phyloP scores from a whole-genome alignment of 2,329 filamentous ascomycete species.

The Cercospora beticola region DNA sequence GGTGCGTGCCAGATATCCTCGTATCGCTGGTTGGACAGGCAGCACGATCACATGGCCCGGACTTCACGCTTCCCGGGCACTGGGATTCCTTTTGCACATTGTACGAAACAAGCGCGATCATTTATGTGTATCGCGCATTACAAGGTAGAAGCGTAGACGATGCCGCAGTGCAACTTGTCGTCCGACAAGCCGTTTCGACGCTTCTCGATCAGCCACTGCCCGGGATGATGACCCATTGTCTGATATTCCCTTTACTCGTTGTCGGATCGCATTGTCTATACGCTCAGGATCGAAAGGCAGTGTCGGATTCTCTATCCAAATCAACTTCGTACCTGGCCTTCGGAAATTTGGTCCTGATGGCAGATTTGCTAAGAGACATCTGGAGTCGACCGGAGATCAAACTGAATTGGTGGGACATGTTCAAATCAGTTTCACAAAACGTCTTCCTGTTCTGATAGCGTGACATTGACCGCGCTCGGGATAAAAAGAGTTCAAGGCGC shows the following conservation, averaged over 20 bases:
- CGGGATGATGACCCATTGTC: slow-evolving; percentile 16
- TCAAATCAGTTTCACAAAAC: slow-evolving; percentile 8
- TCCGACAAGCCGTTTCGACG: slow-evolving; percentile 12
- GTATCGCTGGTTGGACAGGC: background rate
- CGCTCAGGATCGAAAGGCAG: background rate
- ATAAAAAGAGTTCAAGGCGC: background rate
- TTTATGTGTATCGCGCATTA: slow-evolving; percentile 8
- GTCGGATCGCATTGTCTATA: slow-evolving; percentile 11
- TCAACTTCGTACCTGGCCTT: slow-evolving; percentile 16
- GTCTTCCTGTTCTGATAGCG: slow-evolving; percentile 10
- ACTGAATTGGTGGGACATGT: slow-evolving; percentile 16
- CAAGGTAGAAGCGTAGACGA: slow-evolving; percentile 9
- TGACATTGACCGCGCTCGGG: background rate
- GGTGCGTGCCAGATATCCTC: slow-evolving; percentile 3
- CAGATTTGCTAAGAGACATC: slow-evolving; percentile 3
- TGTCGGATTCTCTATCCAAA: background rate
- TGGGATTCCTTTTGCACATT: slow-evolving; percentile 8
- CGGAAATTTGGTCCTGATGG: slow-evolving; percentile 7
- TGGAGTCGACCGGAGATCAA: slow-evolving; percentile 9
- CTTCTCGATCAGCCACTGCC: slow-evolving; percentile 10
- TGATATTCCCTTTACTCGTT: slow-evolving; percentile 12
- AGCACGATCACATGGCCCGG: background rate
- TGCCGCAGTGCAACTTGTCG: slow-evolving; percentile 10
- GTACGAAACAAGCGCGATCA: slow-evolving; percentile 6
- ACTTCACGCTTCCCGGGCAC: background rate